Conservation (phyloP, 1,284 basidiomycete species). For the Inonotus obliquus region DNA sequence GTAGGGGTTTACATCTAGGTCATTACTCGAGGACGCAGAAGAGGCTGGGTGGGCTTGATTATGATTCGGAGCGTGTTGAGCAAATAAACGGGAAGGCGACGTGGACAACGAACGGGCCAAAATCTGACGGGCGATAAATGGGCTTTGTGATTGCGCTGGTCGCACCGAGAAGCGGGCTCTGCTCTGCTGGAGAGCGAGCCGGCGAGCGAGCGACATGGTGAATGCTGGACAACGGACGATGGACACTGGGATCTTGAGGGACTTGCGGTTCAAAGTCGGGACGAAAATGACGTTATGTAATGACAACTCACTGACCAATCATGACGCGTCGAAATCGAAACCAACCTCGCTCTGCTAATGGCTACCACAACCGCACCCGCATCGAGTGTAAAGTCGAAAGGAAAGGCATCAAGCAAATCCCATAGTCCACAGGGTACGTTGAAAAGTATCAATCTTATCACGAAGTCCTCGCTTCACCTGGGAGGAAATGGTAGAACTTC, state of each 20-base stretch:
- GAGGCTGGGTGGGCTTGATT: constrained; percentile 29
- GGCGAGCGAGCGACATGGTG: constrained; percentile 17
- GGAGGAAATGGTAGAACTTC: constrained; percentile 63
- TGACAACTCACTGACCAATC: constrained; percentile 7
- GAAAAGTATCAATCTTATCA: neutral
- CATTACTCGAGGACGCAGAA: constrained; percentile 33
- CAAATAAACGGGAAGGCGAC: constrained; percentile 13
- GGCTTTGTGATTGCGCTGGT: constrained; percentile 5
- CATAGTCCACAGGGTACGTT: constrained; percentile 68
- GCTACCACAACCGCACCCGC: constrained; percentile 22
- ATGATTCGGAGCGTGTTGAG: constrained; percentile 15
- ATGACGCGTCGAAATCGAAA: constrained; percentile 10
- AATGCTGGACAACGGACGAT: neutral
- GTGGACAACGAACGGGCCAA: constrained; percentile 16
- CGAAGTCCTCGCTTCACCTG: constrained; percentile 27
- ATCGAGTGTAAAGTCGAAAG: constrained; percentile 38
- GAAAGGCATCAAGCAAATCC: constrained; percentile 37
- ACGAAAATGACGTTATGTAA: constrained; percentile 13
- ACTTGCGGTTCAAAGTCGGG: constrained; percentile 6
- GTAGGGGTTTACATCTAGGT: constrained; percentile 53
- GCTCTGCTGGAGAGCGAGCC: constrained; percentile 16
- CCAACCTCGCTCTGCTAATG: neutral
- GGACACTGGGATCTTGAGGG: neutral
- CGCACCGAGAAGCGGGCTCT: constrained; percentile 5
- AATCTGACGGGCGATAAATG: constrained; percentile 7